Percentiles rank a stretch among this genome's conserved stretches.
Evolutionary conservation across 2,329 filamentous ascomycete genomes (phyloP).

Genomic region (Fusarium paranaense): DNA sequence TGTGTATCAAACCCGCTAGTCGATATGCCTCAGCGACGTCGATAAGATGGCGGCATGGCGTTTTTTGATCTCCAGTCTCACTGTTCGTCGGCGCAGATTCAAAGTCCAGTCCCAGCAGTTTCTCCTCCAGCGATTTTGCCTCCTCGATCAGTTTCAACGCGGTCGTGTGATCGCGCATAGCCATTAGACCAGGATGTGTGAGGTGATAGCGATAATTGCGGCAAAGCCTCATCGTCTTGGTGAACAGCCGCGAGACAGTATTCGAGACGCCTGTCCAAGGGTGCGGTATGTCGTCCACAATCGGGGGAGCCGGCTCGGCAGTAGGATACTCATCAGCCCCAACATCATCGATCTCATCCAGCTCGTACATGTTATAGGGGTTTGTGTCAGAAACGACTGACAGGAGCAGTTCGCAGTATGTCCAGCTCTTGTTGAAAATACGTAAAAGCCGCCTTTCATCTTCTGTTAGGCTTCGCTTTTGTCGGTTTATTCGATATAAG

Average conservation of each 20-base stretch:
- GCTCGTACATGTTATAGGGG: conserved; percentile 18
- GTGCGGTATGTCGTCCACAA: conserved; percentile 45
- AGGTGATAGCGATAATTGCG: conserved; percentile 48
- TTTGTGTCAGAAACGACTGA: conserved; percentile 52
- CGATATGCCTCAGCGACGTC: conserved; percentile 53
- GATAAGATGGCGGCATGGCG: conserved; percentile 47
- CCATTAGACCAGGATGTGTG: conserved; percentile 29
- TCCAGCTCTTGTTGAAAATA: conserved; percentile 54
- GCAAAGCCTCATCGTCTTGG: conserved; percentile 51
- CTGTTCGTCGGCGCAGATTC: conserved; percentile 19
- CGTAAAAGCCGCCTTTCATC: conserved; percentile 46
- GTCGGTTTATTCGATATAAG: conserved; percentile 41
- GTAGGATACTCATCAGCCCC: conserved; percentile 25
- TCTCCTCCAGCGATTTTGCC: conserved; percentile 48
- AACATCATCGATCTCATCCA: conserved; percentile 21
- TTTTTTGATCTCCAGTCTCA: conserved; percentile 46
- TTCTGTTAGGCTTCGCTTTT: conserved; percentile 18
- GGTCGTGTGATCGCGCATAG: conserved; percentile 23
- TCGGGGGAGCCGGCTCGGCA: conserved; percentile 10
- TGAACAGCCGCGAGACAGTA: conserved; percentile 48
- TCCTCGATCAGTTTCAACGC: conserved; percentile 45
- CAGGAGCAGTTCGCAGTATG: conserved; percentile 55
- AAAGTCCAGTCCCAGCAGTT: conserved; percentile 47
- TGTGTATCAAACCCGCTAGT: conserved; percentile 51
- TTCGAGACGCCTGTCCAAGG: conserved; percentile 55